These are phyloP conservation scores for Cryphonectria nitschkei DNA, from an alignment of 2,329 filamentous ascomycete genomes.

Conservation along the genomic window DNA sequence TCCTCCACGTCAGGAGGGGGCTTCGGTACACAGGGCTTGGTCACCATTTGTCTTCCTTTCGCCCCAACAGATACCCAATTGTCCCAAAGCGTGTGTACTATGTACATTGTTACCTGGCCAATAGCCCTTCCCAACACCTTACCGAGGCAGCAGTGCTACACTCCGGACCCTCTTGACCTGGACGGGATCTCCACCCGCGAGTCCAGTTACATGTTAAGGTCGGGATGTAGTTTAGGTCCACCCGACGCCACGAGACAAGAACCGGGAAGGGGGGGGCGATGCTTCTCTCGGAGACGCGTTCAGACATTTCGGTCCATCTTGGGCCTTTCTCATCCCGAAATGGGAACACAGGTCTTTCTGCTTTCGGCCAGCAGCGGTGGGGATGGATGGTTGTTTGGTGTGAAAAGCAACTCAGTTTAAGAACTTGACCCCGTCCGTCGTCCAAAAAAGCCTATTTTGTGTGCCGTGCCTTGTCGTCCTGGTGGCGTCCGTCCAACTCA, in stretches of 20 bases:
- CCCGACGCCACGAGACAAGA: neutral
- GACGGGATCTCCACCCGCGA: neutral
- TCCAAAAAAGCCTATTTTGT: neutral
- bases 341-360: neutral
- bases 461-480: neutral
- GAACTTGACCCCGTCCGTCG: neutral
- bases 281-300: neutral
- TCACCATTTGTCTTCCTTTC: neutral
- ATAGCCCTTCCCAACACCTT: neutral
- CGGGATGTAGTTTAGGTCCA: neutral
- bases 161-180: neutral
- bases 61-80: neutral
- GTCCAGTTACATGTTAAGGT: neutral
- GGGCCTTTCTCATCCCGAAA: neutral
- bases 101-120: neutral
- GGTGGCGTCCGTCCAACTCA: neutral
- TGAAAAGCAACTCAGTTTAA: neutral
- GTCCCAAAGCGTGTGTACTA: neutral
- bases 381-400: no score
- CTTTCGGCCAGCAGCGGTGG: neutral
- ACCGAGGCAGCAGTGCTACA: neutral
- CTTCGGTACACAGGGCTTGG: neutral
- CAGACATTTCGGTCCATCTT: neutral
- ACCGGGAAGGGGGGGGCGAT: neutral
- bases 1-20: neutral